phyloP scores from a whole-genome alignment of 176 grass and related monocot species.

The Musa acuminata region DNA sequence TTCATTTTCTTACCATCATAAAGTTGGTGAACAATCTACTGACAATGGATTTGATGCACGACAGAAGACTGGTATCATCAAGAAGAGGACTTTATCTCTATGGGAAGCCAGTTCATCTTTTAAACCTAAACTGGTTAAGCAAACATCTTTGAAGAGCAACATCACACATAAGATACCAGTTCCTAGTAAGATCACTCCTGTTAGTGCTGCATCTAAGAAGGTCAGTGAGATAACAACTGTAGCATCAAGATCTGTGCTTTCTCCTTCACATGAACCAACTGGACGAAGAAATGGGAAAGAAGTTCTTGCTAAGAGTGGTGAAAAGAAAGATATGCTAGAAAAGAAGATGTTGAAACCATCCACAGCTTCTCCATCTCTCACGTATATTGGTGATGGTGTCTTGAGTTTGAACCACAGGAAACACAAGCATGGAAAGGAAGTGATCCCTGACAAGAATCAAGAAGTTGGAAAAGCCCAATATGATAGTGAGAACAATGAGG shows the following conservation, averaged over 20 bases:
- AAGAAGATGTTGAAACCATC: slow-evolving; percentile 20
- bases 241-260: slow-evolving; percentile 20
- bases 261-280: slow-evolving; percentile 5
- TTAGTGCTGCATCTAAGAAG: slow-evolving; percentile 26
- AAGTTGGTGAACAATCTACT: slow-evolving; percentile 19
- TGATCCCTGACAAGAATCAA: not conserved
- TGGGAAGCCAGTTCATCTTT: slow-evolving; percentile 26
- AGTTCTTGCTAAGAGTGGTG: slow-evolving; percentile 11
- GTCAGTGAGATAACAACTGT: slow-evolving; percentile 18
- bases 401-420: slow-evolving; percentile 8
- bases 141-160: slow-evolving; percentile 23
- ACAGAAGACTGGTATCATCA: not conserved
- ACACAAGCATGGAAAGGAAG: not conserved
- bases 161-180: slow-evolving; percentile 25
- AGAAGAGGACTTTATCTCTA: not conserved
- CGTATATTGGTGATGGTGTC: slow-evolving; percentile 11
- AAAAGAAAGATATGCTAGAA: slow-evolving; percentile 10
- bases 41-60: not conserved
- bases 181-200: slow-evolving; percentile 20
- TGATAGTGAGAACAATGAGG: slow-evolving; percentile 14
- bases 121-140: slow-evolving; percentile 27
- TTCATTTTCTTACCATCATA: slow-evolving; percentile 22
- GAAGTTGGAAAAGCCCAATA: slow-evolving; percentile 4
- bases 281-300: slow-evolving; percentile 9
- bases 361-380: slow-evolving; percentile 12